phyloP scores from a whole-genome alignment of 441 rosid species.

The Gossypium schwendimanii region DNA sequence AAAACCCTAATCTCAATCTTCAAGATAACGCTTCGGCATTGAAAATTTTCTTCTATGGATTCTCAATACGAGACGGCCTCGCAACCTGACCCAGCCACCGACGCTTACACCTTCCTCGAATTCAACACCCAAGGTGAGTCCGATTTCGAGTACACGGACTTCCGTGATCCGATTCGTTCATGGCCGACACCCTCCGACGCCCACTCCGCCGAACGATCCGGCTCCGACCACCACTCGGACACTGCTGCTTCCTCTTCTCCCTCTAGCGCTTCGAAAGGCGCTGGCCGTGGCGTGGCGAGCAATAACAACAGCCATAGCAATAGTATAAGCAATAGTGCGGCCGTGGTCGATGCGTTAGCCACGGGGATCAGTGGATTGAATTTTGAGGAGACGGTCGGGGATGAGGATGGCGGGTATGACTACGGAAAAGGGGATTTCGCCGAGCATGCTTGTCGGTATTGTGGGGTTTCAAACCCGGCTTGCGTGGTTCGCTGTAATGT shows the following conservation, averaged over 20 bases:
- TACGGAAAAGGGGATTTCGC: slow-evolving; percentile 77
- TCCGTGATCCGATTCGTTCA: slow-evolving; percentile 53
- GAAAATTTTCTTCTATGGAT: slow-evolving; percentile 46
- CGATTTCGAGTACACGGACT: slow-evolving; percentile 90
- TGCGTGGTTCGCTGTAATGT: slow-evolving; percentile 96
- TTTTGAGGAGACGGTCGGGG: slow-evolving; percentile 83
- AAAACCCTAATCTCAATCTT: slow-evolving; percentile 26
- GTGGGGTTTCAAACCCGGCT: slow-evolving; percentile 96
- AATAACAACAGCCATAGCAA: slow-evolving; percentile 24
- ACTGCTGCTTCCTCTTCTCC: slow-evolving; percentile 35
- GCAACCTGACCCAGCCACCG: slow-evolving; percentile 80
- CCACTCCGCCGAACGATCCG: slow-evolving; percentile 33
- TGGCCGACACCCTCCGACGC: slow-evolving; percentile 96
- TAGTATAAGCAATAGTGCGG: slow-evolving; percentile 10
- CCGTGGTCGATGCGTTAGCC: slow-evolving; percentile 69
- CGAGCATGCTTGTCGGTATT: slow-evolving; percentile 93
- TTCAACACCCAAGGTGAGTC: slow-evolving; percentile 96
- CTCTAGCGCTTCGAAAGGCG: slow-evolving; percentile 32
- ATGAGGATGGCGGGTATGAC: slow-evolving; percentile 62
- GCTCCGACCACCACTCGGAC: slow-evolving; percentile 31
- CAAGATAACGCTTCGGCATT: not conserved
- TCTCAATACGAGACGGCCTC: slow-evolving; percentile 85
- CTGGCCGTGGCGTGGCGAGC: slow-evolving; percentile 28
- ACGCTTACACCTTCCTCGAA: slow-evolving; percentile 91
- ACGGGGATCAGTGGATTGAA: slow-evolving; percentile 73